Conservation (phyloP, 1,139 yeast species). For the Debaryomyces psychrophilus region DNA sequence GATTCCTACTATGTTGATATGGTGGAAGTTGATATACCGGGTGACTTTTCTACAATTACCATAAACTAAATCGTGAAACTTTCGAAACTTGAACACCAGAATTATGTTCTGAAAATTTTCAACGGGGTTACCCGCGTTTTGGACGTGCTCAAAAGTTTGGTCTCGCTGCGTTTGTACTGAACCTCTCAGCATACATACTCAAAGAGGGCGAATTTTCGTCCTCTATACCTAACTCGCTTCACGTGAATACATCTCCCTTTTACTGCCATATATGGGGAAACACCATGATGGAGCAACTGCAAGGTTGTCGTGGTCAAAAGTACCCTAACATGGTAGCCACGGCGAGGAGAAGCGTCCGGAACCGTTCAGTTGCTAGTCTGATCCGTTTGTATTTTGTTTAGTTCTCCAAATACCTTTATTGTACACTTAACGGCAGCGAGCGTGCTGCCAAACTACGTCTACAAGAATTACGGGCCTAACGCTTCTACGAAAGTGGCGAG, state of each 20-base stretch:
- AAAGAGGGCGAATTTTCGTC: slow-evolving; percentile 8
- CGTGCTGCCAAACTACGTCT: neutral
- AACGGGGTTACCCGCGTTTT: slow-evolving; percentile 15
- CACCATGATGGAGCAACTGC: too few species aligned
- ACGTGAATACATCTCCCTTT: slow-evolving; percentile 12
- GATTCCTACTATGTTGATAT: slow-evolving; percentile 19
- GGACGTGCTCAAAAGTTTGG: slow-evolving; percentile 12
- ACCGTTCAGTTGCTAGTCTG: too few species aligned
- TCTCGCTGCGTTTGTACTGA: slow-evolving; percentile 12
- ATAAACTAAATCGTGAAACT: slow-evolving; percentile 9
- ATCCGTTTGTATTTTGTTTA: neutral
- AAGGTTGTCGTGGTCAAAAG: neutral
- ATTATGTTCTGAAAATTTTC: slow-evolving; percentile 15
- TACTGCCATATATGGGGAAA: neutral
- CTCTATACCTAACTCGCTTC: slow-evolving; percentile 12
- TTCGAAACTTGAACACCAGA: slow-evolving; percentile 8
- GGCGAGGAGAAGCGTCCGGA: too few species aligned
- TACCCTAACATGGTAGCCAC: neutral
- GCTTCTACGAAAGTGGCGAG: neutral
- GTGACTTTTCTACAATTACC: slow-evolving; percentile 4
- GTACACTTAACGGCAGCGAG: neutral
- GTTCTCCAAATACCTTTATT: neutral
- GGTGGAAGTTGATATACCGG: slow-evolving; percentile 8
- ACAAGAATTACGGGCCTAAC: neutral
- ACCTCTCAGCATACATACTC: slow-evolving; percentile 15